Base-by-base conservation (phyloP, 2,329 filamentous ascomycete species). In the Trichophaea hybrida region DNA sequence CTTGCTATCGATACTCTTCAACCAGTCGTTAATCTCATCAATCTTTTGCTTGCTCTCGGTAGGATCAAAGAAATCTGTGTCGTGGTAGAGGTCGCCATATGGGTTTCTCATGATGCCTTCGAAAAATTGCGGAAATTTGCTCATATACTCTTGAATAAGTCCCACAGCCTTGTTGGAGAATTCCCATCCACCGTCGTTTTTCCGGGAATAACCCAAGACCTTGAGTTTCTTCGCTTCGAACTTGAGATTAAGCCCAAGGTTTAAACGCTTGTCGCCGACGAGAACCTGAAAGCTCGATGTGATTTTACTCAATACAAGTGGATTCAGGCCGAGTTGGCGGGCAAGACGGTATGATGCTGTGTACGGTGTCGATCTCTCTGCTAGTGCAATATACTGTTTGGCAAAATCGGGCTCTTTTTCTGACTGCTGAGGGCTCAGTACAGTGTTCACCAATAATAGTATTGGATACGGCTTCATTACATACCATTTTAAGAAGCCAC, bases 191-290 rank as follows among this genome's bases (percentile, higher is more conserved):
- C 82, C 85, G 10, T 82, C 77, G 3, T 83, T 84, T 70, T 93
- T 93, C 68, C 89, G 85, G 31, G 91, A 95, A 72, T 96, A 98
- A 0, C 93, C 93, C 35, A 98, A 75, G 5, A 98, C 93, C 74
- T 98, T 98, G 67, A 90, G 79, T 73, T 96, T 95, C 74, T 88
- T 91, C 1, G 82, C 88, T 71, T 98, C 93, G 61, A 98, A 98
- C 72, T 98, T 98, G 66, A 98, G 78, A 69, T 98, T 98, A 62
- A 98, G 77, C 0, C 93, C 93, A 31, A 98, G 76, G 68, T 98
- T 98, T 63, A 95, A 78, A 68, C 87, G 86, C 60, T 89, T 76
- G 32, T 86, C 88, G 59, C 88, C 88, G 3, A 91, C 82, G 15
- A 82, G 81, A 59, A 98, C 86, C 58, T 84, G 86, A 72, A 94